These are phyloP conservation scores for Mycena chlorophos DNA, from an alignment of 768 basidiomycete species.

Conservation along the genomic window DNA sequence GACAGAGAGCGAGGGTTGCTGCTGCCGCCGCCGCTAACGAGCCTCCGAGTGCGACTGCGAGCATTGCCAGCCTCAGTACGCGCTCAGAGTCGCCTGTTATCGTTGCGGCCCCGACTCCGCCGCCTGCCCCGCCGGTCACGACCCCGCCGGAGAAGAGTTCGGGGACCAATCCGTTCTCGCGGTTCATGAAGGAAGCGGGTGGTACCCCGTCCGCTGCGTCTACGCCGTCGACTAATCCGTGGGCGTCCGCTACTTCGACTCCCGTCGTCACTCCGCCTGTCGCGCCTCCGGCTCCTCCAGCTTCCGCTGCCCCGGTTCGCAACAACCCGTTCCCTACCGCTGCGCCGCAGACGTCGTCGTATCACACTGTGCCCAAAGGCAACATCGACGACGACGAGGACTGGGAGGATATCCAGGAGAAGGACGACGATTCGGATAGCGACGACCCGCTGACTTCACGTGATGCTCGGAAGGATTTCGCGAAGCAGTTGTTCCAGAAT, in stretches of 20 bases:
- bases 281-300: too few species aligned
- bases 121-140: constrained; percentile 35
- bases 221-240: constrained; percentile 60
- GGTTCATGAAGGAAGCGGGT: constrained; percentile 52
- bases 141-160: constrained; percentile 52
- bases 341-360: constrained; percentile 44
- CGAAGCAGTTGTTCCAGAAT: constrained; percentile 74
- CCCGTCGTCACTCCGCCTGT: constrained; percentile 41
- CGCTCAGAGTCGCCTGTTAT: constrained; percentile 31
- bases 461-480: constrained; percentile 66
- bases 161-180: constrained; percentile 81
- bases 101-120: constrained; percentile 41
- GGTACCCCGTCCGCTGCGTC: too few species aligned
- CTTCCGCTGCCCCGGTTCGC: constrained; percentile 38
- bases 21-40: constrained; percentile 22
- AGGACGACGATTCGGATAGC: constrained; percentile 64
- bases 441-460: constrained; percentile 71
- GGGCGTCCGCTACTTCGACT: constrained; percentile 40
- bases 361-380: constrained; percentile 60
- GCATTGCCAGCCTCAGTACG: constrained; percentile 21
- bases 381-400: constrained; percentile 68
- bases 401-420: constrained; percentile 84
- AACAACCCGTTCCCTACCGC: constrained; percentile 52
- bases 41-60: constrained; percentile 1
- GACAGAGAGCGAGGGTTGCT: constrained; percentile 38